Evolutionary conservation across 148 eudicot species (phyloP).

Genomic region (Vaccinium macrocarpon): DNA sequence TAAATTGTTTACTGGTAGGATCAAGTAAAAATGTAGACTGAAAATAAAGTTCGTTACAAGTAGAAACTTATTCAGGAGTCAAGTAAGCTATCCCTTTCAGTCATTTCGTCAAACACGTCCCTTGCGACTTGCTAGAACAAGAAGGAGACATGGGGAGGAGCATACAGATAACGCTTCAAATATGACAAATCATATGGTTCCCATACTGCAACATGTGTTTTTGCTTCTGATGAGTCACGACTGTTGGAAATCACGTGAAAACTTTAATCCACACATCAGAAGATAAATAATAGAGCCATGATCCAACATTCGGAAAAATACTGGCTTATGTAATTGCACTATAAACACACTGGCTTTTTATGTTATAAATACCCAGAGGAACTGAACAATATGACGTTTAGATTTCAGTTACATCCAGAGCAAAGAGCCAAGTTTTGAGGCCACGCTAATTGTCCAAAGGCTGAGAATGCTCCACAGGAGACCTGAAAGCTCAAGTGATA

Average conservation of each 20-base stretch:
- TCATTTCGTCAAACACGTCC: no score
- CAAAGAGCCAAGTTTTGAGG: background rate
- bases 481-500: background rate
- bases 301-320: background rate
- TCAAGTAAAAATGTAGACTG: background rate
- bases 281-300: background rate
- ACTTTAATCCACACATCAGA: background rate
- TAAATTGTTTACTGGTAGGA: background rate
- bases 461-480: conserved; percentile 5
- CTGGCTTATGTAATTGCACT: background rate
- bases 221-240: background rate
- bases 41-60: background rate
- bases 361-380: conserved; percentile 3
- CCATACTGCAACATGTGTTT: background rate
- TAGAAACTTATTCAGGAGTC: background rate
- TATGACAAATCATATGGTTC: background rate
- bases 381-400: background rate
- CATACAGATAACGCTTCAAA: background rate
- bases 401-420: background rate
- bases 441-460: background rate
- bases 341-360: conserved; percentile 4
- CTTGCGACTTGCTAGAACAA: background rate
- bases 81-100: background rate
- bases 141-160: background rate
- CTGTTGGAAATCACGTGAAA: background rate